Conservation (phyloP, 208 protist genomes). For the Leptomonas pyrrhocoris region DNA sequence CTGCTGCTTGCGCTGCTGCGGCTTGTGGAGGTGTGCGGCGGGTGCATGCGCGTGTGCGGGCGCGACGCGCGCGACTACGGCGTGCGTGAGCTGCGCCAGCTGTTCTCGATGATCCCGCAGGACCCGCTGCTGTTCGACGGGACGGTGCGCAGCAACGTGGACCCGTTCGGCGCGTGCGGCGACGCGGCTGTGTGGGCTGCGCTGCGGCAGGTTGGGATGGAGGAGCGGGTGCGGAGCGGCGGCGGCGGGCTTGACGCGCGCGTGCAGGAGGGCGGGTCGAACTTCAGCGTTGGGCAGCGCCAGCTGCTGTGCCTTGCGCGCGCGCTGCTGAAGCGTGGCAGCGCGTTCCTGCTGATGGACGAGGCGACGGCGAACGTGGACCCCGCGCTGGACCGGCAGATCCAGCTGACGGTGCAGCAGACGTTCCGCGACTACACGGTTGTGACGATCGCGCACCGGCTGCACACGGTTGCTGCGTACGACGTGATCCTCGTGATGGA, state of each 20-base stretch:
- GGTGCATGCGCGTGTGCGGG: constrained; percentile 49
- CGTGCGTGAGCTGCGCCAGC: constrained; percentile 56
- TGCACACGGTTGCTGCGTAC: constrained; percentile 71
- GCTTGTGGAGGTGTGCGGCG: constrained; percentile 49
- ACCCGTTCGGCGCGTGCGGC: constrained; percentile 51
- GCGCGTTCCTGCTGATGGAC: constrained; percentile 76
- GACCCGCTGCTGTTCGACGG: constrained; percentile 84
- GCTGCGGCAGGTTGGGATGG: constrained; percentile 47
- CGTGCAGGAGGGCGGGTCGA: constrained; percentile 60
- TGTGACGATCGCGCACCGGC: constrained; percentile 71
- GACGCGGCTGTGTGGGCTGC: constrained; percentile 52
- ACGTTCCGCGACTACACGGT: constrained; percentile 63
- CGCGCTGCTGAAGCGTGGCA: constrained; percentile 59
- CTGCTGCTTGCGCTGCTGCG: too few species aligned
- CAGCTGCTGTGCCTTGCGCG: constrained; percentile 79
- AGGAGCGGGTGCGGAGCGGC: constrained; percentile 27
- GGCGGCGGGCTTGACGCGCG: constrained; percentile 38
- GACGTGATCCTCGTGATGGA: constrained; percentile 74
- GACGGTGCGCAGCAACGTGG: constrained; percentile 76
- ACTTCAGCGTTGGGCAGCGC: constrained; percentile 78
- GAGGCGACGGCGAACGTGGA: constrained; percentile 81
- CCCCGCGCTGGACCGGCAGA: constrained; percentile 48
- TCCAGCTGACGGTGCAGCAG: constrained; percentile 54
- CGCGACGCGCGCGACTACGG: constrained; percentile 39
- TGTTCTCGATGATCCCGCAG: constrained; percentile 86